These are phyloP conservation scores for Fusarium mangiferae DNA, from an alignment of 2,329 filamentous ascomycete genomes.

Conservation along the genomic window DNA sequence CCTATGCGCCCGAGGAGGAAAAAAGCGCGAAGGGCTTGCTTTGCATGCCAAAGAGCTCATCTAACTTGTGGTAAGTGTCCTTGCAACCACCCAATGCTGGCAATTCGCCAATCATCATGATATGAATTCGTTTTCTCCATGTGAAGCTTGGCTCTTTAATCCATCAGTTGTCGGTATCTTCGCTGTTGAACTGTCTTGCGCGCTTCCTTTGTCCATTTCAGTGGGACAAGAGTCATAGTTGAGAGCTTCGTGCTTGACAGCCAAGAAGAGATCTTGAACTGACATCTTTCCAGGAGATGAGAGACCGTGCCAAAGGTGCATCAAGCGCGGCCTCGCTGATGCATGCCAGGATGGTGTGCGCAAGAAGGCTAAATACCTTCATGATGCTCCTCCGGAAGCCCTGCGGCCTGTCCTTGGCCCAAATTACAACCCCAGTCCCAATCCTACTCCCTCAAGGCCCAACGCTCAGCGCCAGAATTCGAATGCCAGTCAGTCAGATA, in stretches of 20 bases:
- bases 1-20: conserved; percentile 89
- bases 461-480: conserved; percentile 61
- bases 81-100: conserved; percentile 10
- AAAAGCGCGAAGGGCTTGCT: conserved; percentile 95
- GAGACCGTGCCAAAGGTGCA: conserved; percentile 90
- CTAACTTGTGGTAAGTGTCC: conserved; percentile 91
- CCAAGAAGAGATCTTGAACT: conserved; percentile 22
- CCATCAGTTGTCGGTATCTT: not conserved
- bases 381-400: conserved; percentile 91
- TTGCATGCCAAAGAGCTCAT: conserved; percentile 96
- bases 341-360: conserved; percentile 95
- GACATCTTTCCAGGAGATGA: conserved; percentile 78
- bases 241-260: conserved; percentile 5
- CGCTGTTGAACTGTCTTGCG: conserved; percentile 1
- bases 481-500: conserved; percentile 60
- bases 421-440: conserved; percentile 70
- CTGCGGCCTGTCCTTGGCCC: conserved; percentile 85
- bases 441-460: conserved; percentile 56
- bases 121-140: not conserved
- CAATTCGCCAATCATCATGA: not conserved
- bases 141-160: conserved; percentile 28
- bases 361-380: conserved; percentile 99
- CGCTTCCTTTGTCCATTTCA: not conserved
- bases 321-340: conserved; percentile 91
- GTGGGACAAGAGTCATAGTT: not conserved